These are phyloP conservation scores for Paramecium sexaurelia DNA, from an alignment of 73 alveolate species.

Conservation along the genomic window DNA sequence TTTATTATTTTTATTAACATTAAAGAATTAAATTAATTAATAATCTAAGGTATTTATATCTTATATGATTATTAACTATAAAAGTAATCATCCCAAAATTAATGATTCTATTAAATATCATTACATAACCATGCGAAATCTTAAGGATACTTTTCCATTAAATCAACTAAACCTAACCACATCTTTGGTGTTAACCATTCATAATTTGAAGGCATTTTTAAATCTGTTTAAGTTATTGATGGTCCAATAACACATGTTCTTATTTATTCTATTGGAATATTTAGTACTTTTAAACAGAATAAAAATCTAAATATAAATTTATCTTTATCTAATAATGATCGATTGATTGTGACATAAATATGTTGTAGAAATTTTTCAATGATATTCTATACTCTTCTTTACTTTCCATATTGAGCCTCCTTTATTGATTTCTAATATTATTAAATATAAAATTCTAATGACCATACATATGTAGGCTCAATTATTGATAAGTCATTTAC, in stretches of 20 bases:
- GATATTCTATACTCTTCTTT: slow-evolving; percentile 75
- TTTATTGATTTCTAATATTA: slow-evolving; percentile 73
- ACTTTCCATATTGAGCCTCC: slow-evolving; percentile 66
- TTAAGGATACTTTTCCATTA: slow-evolving; percentile 86
- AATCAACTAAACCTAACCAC: slow-evolving; percentile 93
- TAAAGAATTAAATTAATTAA: slow-evolving; percentile 47
- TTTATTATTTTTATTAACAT: slow-evolving; percentile 85
- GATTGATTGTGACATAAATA: slow-evolving; percentile 79
- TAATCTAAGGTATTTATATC: slow-evolving; percentile 69
- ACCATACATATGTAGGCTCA: slow-evolving; percentile 87
- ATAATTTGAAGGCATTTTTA: slow-evolving; percentile 81
- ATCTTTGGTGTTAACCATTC: slow-evolving; percentile 92
- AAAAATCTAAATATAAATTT: slow-evolving; percentile 89
- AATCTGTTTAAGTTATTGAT: slow-evolving; percentile 75
- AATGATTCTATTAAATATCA: slow-evolving; percentile 62
- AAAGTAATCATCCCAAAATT: slow-evolving; percentile 70
- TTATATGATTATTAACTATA: slow-evolving; percentile 5
- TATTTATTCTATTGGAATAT: slow-evolving; percentile 73
- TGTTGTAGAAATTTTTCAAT: slow-evolving; percentile 70
- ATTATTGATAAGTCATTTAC: slow-evolving; percentile 78
- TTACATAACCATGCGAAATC: slow-evolving; percentile 62
- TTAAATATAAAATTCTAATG: slow-evolving; percentile 77
- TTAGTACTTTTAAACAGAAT: slow-evolving; percentile 85
- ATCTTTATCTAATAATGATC: slow-evolving; percentile 95
- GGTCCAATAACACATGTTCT: slow-evolving; percentile 97